phyloP scores from a whole-genome alignment of 257 asterid genomes.

The Solanum phureja region DNA sequence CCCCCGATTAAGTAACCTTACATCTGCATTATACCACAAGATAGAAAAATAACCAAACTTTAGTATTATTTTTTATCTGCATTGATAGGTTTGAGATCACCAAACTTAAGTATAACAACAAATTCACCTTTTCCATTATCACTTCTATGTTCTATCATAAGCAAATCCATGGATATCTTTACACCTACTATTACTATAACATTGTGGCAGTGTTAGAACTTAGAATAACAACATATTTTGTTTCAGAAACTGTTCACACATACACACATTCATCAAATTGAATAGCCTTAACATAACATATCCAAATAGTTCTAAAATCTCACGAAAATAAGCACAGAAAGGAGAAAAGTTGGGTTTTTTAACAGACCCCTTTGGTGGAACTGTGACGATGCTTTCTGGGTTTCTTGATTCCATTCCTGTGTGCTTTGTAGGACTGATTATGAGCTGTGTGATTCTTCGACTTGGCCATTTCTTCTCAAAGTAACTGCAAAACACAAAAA shows the following conservation, averaged over 20 bases:
- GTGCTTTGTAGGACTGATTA: slow-evolving; percentile 82
- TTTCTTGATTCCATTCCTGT: slow-evolving; percentile 87
- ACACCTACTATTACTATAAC: background rate
- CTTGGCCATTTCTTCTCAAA: slow-evolving; percentile 51
- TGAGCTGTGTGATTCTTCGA: slow-evolving; percentile 95
- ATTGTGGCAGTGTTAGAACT: background rate
- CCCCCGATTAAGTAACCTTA: background rate
- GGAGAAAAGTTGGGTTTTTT: background rate
- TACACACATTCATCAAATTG: background rate
- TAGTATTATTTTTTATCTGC: background rate
- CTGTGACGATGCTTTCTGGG: slow-evolving; percentile 62
- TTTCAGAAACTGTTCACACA: background rate
- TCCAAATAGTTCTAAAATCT: background rate
- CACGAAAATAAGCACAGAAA: background rate
- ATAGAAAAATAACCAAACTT: background rate
- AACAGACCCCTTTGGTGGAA: slow-evolving; percentile 73
- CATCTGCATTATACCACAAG: background rate
- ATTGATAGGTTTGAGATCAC: background rate
- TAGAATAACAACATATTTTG: background rate
- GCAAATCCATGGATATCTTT: background rate
- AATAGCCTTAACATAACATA: background rate
- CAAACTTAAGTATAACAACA: background rate
- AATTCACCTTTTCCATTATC: no score
- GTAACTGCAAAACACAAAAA: background rate
- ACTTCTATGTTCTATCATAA: background rate